Conservation (phyloP, 441 rosid species). For the Cnidoscolus chayamansa region DNA sequence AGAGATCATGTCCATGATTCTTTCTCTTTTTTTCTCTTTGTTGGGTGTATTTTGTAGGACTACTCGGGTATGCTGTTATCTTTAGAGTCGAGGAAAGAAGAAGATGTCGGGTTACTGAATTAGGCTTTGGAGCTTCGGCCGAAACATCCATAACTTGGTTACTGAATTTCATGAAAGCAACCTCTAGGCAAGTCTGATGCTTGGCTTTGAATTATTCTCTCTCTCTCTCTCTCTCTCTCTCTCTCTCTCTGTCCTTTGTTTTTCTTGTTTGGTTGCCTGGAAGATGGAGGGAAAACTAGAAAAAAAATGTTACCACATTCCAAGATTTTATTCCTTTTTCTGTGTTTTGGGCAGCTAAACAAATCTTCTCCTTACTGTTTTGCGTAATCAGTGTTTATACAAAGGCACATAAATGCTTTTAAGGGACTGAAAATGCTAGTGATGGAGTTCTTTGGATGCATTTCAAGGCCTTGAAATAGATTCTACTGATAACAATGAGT, state of each 20-base stretch:
- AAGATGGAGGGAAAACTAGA: slow-evolving; percentile 27
- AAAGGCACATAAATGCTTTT: too few species aligned
- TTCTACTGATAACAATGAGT: too few species aligned
- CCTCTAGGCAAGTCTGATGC: slow-evolving; percentile 70
- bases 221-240: neutral
- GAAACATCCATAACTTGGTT: neutral
- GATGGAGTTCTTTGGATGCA: too few species aligned
- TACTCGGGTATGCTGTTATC: neutral
- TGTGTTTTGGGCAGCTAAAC: neutral
- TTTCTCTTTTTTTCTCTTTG: neutral
- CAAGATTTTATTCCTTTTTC: slow-evolving; percentile 9
- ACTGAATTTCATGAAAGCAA: slow-evolving; percentile 28
- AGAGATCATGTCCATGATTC: too few species aligned
- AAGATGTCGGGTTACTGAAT: slow-evolving; percentile 6
- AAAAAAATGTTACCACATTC: slow-evolving; percentile 11
- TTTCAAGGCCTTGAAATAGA: too few species aligned
- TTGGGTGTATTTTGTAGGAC: too few species aligned
- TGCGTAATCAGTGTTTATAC: too few species aligned
- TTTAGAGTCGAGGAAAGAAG: neutral
- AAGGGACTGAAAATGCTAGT: too few species aligned
- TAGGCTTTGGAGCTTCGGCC: slow-evolving; percentile 19
- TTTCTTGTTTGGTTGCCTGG: slow-evolving; percentile 32
- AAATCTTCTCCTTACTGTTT: neutral
- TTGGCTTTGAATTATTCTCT: slow-evolving; percentile 43
- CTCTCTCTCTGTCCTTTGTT: too few species aligned